Base-by-base conservation (phyloP, 164 flowering plant genomes). In the Tetracentron sinense region DNA sequence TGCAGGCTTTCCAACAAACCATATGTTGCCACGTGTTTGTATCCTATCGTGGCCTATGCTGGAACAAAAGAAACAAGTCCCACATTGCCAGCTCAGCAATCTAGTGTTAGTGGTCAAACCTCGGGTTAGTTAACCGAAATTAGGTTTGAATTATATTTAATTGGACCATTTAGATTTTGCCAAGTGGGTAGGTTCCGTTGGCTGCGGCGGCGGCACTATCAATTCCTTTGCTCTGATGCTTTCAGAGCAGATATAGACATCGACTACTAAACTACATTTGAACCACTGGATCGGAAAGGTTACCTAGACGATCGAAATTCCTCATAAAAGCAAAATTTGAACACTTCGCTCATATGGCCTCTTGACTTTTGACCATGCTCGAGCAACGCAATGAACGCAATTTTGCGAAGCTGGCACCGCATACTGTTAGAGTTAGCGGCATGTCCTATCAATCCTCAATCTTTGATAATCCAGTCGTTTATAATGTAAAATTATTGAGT, bases 21-120 rank as follows among this genome's bases (percentile, higher is more conserved):
- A 28, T 5, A 20, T 27, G 0, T 3, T 17, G 66, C 73, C 79
- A 72, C 58, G 73, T 73, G 66, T 12, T 20, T 61, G 66, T 56
- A 20, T 26, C 60, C 35, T 64, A 35, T 35, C 67, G 38, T 35
- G 42, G n/a, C 66, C 68, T 52, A 73, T 72, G 78, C 60, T 53
- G 72, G 73, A 50, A 65, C 69, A 53, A 47, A 38, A 38, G 80
- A 64, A 77, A 63, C 80, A 77, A 52, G 75, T 53, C 73, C 77
- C 72, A 72, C 73, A 48, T 15, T 54, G 63, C 71, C 64, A 49
- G 17, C 61, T 56, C 55, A 56, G 28, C 60, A 42, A 16, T 20
- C 44, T 49, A 7, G 23, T 44, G 48, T 64, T 60, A 68, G 23
- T 21, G 51, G 74, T 65, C 72, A 74, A 64, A 72, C 42, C 66